Percentiles rank a stretch among this genome's conserved stretches.
phyloP scores from a whole-genome alignment of 2,329 filamentous ascomycete species.

The Aspergillus ruber region DNA sequence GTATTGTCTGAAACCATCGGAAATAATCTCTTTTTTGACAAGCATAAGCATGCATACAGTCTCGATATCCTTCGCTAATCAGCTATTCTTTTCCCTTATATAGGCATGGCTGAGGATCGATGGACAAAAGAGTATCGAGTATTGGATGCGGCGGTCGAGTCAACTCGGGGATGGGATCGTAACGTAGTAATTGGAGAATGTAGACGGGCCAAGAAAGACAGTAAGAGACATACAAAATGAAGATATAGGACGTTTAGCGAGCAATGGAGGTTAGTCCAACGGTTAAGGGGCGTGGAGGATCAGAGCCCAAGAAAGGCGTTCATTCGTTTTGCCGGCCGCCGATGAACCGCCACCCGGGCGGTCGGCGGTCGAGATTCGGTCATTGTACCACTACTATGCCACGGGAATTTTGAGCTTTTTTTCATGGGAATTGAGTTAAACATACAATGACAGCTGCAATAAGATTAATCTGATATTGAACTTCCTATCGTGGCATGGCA shows the following conservation, averaged over 20 bases:
- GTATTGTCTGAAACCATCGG: conserved; percentile 4
- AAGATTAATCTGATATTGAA: no score
- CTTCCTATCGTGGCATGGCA: no score
- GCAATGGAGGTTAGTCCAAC: no score
- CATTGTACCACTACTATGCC: background rate
- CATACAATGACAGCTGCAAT: no score
- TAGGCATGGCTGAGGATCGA: background rate
- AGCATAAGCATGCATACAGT: background rate
- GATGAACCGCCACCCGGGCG: conserved; percentile 17
- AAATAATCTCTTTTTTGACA: background rate
- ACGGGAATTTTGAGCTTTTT: background rate
- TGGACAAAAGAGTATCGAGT: background rate
- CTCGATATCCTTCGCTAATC: no score
- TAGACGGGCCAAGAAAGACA: conserved; percentile 1
- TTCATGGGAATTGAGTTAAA: no score
- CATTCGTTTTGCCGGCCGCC: conserved; percentile 8
- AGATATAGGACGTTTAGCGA: background rate
- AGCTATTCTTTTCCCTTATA: background rate
- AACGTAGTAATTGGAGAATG: background rate
- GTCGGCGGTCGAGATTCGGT: background rate
- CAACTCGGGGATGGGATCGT: background rate
- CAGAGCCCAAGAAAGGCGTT: no score
- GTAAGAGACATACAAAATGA: background rate
- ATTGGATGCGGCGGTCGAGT: background rate
- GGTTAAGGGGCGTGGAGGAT: no score